phyloP scores from a whole-genome alignment of 495 filamentous ascomycete genomes.

The Parathielavia appendiculata region DNA sequence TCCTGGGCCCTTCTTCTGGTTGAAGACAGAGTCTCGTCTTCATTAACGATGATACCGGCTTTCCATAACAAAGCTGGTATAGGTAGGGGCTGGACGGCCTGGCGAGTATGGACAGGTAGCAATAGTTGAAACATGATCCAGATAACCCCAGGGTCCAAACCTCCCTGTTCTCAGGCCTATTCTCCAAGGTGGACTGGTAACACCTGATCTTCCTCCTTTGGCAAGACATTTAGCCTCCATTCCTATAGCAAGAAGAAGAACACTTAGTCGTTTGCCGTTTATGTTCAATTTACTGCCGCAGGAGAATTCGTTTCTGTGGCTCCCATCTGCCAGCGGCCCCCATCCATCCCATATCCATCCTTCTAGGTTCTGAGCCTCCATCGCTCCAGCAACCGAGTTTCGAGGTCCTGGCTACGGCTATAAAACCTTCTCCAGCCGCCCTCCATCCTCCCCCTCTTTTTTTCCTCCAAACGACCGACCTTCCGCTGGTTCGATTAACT shows the following conservation, averaged over 20 bases:
- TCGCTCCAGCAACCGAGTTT: neutral
- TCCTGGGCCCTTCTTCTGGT: too few relatives aligned
- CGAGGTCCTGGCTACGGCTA: neutral
- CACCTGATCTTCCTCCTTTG: neutral
- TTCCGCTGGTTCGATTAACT: neutral
- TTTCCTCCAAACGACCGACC: constrained; percentile 2
- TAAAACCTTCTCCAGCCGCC: neutral
- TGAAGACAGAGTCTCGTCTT: too few relatives aligned
- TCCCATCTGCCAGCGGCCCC: neutral
- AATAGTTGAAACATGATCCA: neutral
- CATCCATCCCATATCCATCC: neutral
- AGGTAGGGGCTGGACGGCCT: neutral
- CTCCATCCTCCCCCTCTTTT: neutral
- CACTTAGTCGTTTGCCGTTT: neutral
- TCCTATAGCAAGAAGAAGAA: neutral
- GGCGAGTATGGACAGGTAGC: neutral
- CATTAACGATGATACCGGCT: too few relatives aligned
- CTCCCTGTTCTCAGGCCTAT: neutral
- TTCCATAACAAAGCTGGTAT: neutral
- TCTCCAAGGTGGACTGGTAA: neutral
- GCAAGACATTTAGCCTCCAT: neutral
- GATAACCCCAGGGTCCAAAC: neutral
- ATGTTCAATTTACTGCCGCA: neutral
- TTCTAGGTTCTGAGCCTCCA: neutral
- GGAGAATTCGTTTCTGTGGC: neutral